A percentile compares a stretch with the other conserved stretches of the same genome.
Evolutionary conservation across 2,329 filamentous ascomycete species (phyloP).

Genomic region (Graphium sp.): DNA sequence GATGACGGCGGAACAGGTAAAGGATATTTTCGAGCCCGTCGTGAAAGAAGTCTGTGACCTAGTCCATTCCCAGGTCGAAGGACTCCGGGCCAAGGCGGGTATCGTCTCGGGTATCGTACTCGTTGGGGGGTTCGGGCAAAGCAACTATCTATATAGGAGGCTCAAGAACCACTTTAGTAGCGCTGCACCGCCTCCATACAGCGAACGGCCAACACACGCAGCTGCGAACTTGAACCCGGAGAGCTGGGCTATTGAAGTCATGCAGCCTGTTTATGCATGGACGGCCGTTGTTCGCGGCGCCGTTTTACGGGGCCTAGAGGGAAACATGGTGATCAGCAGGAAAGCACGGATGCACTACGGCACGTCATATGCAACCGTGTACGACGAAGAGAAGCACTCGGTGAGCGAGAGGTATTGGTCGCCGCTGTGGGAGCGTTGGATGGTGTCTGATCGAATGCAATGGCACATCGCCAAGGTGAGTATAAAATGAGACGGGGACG

Average conservation of each 20-base stretch:
- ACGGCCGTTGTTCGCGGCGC: constrained; percentile 66
- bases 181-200: constrained; percentile 44
- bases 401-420: constrained; percentile 65
- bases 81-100: constrained; percentile 41
- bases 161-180: constrained; percentile 53
- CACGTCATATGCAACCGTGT: constrained; percentile 66
- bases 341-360: constrained; percentile 65
- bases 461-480: constrained; percentile 67
- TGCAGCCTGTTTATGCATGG: constrained; percentile 72
- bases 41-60: constrained; percentile 53
- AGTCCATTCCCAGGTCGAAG: constrained; percentile 49
- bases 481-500: too few relatives aligned
- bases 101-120: constrained; percentile 60
- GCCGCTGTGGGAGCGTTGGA: constrained; percentile 66
- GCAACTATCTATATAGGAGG: constrained; percentile 55
- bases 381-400: constrained; percentile 58
- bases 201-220: constrained; percentile 52
- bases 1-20: constrained; percentile 52
- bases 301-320: constrained; percentile 57
- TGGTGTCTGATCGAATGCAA: constrained; percentile 71
- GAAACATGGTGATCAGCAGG: constrained; percentile 62
- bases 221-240: constrained; percentile 26
- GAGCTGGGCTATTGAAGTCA: constrained; percentile 48
- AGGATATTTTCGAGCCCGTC: constrained; percentile 60
- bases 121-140: constrained; percentile 69